Conservation (phyloP, 1,284 basidiomycete species). For the Irpex lacteus region DNA sequence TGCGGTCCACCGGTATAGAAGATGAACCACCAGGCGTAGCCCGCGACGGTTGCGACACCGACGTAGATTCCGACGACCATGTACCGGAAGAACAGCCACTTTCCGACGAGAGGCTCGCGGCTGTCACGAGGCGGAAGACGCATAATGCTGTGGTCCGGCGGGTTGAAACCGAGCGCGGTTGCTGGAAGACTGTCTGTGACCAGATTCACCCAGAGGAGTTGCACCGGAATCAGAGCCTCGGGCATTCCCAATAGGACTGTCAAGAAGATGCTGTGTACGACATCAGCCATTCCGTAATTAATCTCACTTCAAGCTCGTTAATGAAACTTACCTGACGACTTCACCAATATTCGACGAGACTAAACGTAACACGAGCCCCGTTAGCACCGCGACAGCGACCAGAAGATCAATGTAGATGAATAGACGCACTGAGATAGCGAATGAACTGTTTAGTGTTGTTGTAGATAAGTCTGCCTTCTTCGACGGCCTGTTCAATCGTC, state of each 20-base stretch:
- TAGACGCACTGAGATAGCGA: slow-evolving; percentile 75
- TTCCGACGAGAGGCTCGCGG: slow-evolving; percentile 87
- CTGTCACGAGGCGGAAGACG: slow-evolving; percentile 85
- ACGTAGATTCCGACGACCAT: slow-evolving; percentile 93
- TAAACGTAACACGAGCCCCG: slow-evolving; percentile 43
- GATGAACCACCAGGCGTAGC: slow-evolving; percentile 99
- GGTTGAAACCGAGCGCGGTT: slow-evolving; percentile 98
- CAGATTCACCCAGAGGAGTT: slow-evolving; percentile 96
- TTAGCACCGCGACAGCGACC: slow-evolving; percentile 13
- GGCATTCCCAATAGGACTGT: slow-evolving; percentile 98
- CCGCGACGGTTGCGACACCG: slow-evolving; percentile 92
- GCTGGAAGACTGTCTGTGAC: slow-evolving; percentile 96
- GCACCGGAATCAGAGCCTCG: slow-evolving; percentile 96
- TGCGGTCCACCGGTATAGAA: slow-evolving; percentile 88
- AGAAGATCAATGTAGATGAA: neutral
- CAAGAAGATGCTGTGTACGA: slow-evolving; percentile 77
- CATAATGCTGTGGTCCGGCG: slow-evolving; percentile 96
- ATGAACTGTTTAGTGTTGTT: slow-evolving; percentile 99
- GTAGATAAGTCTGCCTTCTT: slow-evolving; percentile 96
- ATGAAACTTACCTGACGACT: slow-evolving; percentile 70
- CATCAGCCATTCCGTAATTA: neutral
- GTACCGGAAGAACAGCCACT: slow-evolving; percentile 96
- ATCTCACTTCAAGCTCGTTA: too few relatives aligned
- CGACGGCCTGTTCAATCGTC: slow-evolving; percentile 94
- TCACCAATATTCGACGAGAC: slow-evolving; percentile 99